Evolutionary conservation across 805 yeast species (phyloP).

Genomic region (Saccharomycopsis lassenensis): DNA sequence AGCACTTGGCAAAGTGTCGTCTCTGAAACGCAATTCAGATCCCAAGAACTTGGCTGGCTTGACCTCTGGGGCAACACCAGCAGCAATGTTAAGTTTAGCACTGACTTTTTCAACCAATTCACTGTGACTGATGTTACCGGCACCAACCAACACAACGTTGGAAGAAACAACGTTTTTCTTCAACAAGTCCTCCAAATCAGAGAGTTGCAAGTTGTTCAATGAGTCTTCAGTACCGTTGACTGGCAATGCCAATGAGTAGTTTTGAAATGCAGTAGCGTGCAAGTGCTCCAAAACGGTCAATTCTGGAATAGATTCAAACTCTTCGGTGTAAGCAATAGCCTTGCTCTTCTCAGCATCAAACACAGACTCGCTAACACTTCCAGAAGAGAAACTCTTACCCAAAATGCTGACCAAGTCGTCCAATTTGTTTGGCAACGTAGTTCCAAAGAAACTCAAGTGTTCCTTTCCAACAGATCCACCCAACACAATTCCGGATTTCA

Average conservation of each 20-base stretch:
- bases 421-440: constrained; percentile 39
- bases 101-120: constrained; percentile 58
- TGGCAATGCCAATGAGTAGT: constrained; percentile 71
- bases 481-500: constrained; percentile 44
- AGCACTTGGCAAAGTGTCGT: constrained; percentile 74
- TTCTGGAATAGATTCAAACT: constrained; percentile 42
- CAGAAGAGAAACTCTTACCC: constrained; percentile 30
- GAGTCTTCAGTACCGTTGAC: constrained; percentile 64
- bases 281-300: constrained; percentile 60
- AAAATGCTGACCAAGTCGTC: constrained; percentile 42
- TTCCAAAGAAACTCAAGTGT: constrained; percentile 49
- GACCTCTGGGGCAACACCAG: constrained; percentile 39
- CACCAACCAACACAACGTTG: constrained; percentile 56
- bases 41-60: constrained; percentile 64
- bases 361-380: constrained; percentile 32
- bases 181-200: constrained; percentile 49
- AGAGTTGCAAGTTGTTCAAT: constrained; percentile 41
- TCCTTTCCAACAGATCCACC: constrained; percentile 50
- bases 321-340: constrained; percentile 36
- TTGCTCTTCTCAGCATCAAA: constrained; percentile 37
- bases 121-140: constrained; percentile 64
- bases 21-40: constrained; percentile 81
- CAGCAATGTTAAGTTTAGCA: constrained; percentile 32
- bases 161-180: constrained; percentile 47
- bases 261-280: constrained; percentile 79